These are phyloP conservation scores for Crithidia expoeki DNA, from an alignment of 208 protist species.

Conservation along the genomic window DNA sequence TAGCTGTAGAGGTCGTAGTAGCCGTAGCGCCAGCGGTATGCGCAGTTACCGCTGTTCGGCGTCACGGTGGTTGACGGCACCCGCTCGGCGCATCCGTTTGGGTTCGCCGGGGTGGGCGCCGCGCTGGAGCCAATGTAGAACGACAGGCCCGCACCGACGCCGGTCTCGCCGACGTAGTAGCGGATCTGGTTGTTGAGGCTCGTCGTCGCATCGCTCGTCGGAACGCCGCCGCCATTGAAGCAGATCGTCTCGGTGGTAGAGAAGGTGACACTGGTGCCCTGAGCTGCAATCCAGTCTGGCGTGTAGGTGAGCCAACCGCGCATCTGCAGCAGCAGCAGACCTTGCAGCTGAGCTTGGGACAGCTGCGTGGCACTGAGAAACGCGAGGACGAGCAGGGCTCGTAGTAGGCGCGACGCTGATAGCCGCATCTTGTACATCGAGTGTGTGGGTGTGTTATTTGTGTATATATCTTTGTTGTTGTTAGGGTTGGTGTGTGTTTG, in stretches of 20 bases:
- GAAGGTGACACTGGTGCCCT: slow-evolving; percentile 11
- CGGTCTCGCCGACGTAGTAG: slow-evolving; percentile 5
- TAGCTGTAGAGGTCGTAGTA: slow-evolving; percentile 51
- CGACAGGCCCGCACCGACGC: slow-evolving; percentile 6
- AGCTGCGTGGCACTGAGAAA: slow-evolving; percentile 10
- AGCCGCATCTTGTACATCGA: slow-evolving; percentile 3
- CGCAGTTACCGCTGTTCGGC: slow-evolving; percentile 39
- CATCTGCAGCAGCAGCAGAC: slow-evolving; percentile 37
- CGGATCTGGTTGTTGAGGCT: slow-evolving; percentile 17
- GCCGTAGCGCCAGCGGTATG: slow-evolving; percentile 57
- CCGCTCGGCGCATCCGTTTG: slow-evolving; percentile 20
- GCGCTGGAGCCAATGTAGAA: slow-evolving; percentile 43
- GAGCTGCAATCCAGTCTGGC: neutral
- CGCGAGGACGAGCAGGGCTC: slow-evolving; percentile 23
- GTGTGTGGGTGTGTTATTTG: neutral
- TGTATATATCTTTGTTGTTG: neutral
- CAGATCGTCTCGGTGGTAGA: slow-evolving; percentile 10
- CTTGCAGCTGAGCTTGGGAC: slow-evolving; percentile 19
- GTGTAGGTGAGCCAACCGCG: slow-evolving; percentile 23
- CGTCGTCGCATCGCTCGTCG: slow-evolving; percentile 23
- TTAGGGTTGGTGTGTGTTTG: neutral
- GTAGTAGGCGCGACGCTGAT: neutral
- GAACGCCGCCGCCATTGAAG: slow-evolving; percentile 28
- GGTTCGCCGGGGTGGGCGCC: slow-evolving; percentile 8
- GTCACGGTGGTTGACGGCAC: neutral